A percentile compares a stretch with the other conserved stretches of the same genome.
Evolutionary conservation across 2,329 filamentous ascomycete genomes (phyloP).

Genomic region (Onygenales sp.): DNA sequence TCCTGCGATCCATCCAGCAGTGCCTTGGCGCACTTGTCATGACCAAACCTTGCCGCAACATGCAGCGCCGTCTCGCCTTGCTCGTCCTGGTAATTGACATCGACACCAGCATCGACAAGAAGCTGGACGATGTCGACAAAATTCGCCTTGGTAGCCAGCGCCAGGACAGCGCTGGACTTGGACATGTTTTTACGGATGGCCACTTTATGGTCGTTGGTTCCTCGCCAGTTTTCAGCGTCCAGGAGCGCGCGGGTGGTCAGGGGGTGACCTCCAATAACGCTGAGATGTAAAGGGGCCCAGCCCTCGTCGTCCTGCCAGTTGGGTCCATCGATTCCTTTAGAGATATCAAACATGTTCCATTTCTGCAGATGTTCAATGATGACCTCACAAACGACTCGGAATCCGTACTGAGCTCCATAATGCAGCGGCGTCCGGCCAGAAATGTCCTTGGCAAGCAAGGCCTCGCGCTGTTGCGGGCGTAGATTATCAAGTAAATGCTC

Average conservation of each 20-base stretch:
- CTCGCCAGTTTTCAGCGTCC: constrained; percentile 68
- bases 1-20: constrained; percentile 60
- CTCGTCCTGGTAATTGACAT: constrained; percentile 88
- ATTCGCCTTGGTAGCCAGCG: constrained; percentile 80
- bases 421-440: constrained; percentile 14
- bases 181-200: constrained; percentile 60
- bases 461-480: constrained; percentile 54
- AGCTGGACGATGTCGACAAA: constrained; percentile 76
- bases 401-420: constrained; percentile 73
- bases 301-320: constrained; percentile 91
- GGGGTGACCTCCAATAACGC: constrained; percentile 82
- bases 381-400: constrained; percentile 79
- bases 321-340: constrained; percentile 74
- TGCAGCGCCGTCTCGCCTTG: constrained; percentile 87
- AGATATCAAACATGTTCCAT: constrained; percentile 79
- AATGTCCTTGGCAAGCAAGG: constrained; percentile 39
- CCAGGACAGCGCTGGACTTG: constrained; percentile 78
- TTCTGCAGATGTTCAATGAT: constrained; percentile 81
- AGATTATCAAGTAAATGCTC: constrained; percentile 58
- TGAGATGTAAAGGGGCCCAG: constrained; percentile 81
- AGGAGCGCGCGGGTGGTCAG: constrained; percentile 75
- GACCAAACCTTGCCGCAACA: constrained; percentile 80
- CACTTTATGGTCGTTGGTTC: constrained; percentile 48
- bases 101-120: constrained; percentile 78
- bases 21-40: constrained; percentile 67